Base-by-base conservation (phyloP, 352 stramenopile species). In the Albugo candida region DNA sequence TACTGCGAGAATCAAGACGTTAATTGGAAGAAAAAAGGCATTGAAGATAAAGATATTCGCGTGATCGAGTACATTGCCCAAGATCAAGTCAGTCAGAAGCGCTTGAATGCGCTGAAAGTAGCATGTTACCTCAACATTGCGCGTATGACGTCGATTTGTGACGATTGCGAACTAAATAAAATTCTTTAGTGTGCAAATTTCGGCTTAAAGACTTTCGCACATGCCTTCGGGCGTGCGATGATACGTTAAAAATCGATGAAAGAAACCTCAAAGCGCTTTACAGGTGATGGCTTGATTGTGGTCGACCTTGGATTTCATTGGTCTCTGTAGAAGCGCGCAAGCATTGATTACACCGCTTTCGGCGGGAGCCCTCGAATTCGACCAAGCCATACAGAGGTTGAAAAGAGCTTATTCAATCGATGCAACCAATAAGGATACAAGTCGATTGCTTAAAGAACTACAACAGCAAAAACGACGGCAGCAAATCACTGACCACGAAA, bases 11-110 rank as follows among this genome's bases (percentile, higher is more conserved):
- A 87, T 51, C 83, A 60, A 42, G 75, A 87, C 46, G 63, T 65
- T 0, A 72, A 67, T 19, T 91, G 77, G 77, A 87, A 87, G 56
- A 87, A 84, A 48, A 87, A 91, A 20, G 77, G 77, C 1, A 91
- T 91, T 49, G 72, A 85, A 48, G 77, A 87, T 60, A 63, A 51
- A 8, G 77, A 91, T 35, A 78, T 91, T 47, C 47, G 55, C 2
- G 49, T 83, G 1, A 51, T 63, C 5, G 69, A 85, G 35, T 70
- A 67, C 55, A 70, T 59, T 45, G 76, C 66, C 24, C 62, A 72
- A n/a, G 45, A 67, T 17, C 27, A 20, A 5, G 31, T 60, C 11
- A 64, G 82, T 34, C 68, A 81, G 50, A 20, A 37, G 14, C 52
- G 61, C 16, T 60, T 87, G 14, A 53, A 72, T 18, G 41, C 63